Base-by-base conservation (phyloP, 1,284 basidiomycete genomes). In the Peniophora sp. region DNA sequence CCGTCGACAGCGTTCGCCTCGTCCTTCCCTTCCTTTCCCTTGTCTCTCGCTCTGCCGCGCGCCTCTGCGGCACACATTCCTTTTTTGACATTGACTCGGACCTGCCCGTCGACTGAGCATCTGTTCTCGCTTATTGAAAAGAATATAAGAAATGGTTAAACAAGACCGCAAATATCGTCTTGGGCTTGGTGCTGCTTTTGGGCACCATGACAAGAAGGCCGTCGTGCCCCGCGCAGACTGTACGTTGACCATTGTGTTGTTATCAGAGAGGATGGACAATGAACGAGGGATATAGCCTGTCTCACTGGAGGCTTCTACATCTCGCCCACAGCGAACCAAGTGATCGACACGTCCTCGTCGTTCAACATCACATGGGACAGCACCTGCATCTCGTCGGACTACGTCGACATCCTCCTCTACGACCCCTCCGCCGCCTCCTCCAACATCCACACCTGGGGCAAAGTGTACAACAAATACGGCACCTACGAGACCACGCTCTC, bases 341-440 rank as follows among this genome's bases (percentile, higher is more conserved):
- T 68, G 24, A 58, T 92, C 56, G 71, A 82, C 56, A 73, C 77
- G 5, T 70, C 76, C 50, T 60, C 76, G 20, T 68, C 79, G 0
- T 62, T 91, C 58, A 76, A 75, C 44, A 80, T 93, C 60, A 69
- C 77, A 47, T 93, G 91, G 91, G 79, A 92, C 64, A 71, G 78
- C 0, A 70, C 79, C 46, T 83, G 82, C 63, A 58, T 85, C 42
- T 65, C 66, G 49, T 55, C 66, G 27, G 64, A 65, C 9, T 68
- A 68, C 37, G 71, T 88, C 60, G 88, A 92, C 68, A 83, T 94
- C 57, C 86, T 86, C 63, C 78, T 94, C 49, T 83, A 81, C 62
- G 79, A 79, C 1, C 80, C 85, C 0, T 62, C 64, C 34, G 62
- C 72, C 3, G 51, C 59, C 20, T 65, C 58, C 34, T 67, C 79